Evolutionary conservation across 805 yeast genomes (phyloP), one percentile per base, ranked within the genome.

Genomic region (Metschnikowia shivogae): DNA sequence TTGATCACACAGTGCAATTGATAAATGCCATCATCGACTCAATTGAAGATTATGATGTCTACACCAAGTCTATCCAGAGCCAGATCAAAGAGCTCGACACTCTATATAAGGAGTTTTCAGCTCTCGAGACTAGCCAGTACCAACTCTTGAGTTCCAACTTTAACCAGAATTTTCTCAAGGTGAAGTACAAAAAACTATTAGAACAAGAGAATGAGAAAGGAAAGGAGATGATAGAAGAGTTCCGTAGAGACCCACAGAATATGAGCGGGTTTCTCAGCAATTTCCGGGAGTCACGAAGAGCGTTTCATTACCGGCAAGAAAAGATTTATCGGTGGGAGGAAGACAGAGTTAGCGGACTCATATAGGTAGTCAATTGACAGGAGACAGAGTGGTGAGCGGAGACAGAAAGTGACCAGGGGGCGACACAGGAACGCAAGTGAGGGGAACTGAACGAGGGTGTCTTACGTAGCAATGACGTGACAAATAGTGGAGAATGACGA

Each of bases 311-410:
- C 17, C 55, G 69, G 28, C 54, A 50, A 37, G 75, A 71, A 49
- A 70, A 68, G 52, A 49, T 69, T 45, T 58, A 67, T 48, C 47
- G 76, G 31, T 71, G 75, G 74, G 58, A 66, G 27, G 76, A 71
- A 46, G 75, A 71, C 46, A 50, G 76, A 28, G 73, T 70, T 0
- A 60, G 68, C 28, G 75, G 76, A n/a, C 62, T 67, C 36, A 52
- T 64, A n/a, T 37, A n/a, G 19, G 13, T 13, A n/a, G 13, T 29
- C 32, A 29, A 29, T 22, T 22, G 26, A 6, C 26, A 22, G 26
- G 8, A 22, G 26, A 22, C 8, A 22, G 4, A 6, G 26, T 22
- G 6, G 8, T 6, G 8, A 22, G 3, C 3, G 26, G 26, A 22
- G 26, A 1, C 8, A 22, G 32, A 29, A 12, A 11, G 32, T n/a